These are phyloP conservation scores for Bullera alba DNA, from an alignment of 768 basidiomycete species.

Conservation along the genomic window DNA sequence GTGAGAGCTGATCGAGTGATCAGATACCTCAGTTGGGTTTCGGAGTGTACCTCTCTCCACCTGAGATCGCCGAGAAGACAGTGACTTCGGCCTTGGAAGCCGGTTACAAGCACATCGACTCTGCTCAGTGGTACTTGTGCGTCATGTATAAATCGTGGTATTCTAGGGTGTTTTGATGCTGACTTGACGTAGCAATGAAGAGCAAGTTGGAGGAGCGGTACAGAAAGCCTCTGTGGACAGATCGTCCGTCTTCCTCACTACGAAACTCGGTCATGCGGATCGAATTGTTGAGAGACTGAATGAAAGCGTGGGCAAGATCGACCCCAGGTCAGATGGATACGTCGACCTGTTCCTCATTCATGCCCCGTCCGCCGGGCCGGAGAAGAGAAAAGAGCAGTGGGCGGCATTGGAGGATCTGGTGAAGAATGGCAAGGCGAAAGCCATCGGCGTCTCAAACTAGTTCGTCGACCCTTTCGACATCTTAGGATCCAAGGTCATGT, in stretches of 20 bases:
- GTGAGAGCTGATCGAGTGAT: not conserved
- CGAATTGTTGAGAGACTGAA: slow-evolving; percentile 17
- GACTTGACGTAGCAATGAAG: slow-evolving; percentile 21
- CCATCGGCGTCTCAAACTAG: slow-evolving; percentile 44
- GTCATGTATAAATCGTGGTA: slow-evolving; percentile 1
- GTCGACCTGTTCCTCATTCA: slow-evolving; percentile 47
- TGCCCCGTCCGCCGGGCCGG: slow-evolving; percentile 43
- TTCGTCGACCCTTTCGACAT: slow-evolving; percentile 7
- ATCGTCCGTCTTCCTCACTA: slow-evolving; percentile 35
- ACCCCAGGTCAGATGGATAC: slow-evolving; percentile 25
- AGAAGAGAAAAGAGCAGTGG: slow-evolving; percentile 41
- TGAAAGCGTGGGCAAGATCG: slow-evolving; percentile 33
- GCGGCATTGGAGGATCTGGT: slow-evolving; percentile 32
- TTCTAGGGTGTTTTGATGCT: not conserved
- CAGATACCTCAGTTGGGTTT: slow-evolving; percentile 44
- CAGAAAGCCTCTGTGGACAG: slow-evolving; percentile 12
- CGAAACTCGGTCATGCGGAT: slow-evolving; percentile 37
- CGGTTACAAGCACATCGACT: slow-evolving; percentile 41
- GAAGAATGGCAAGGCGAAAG: slow-evolving; percentile 32
- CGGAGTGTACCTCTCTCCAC: slow-evolving; percentile 43
- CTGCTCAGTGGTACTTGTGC: slow-evolving; percentile 39
- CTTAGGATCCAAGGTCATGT: not conserved
- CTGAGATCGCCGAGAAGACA: slow-evolving; percentile 22
- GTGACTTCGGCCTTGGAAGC: slow-evolving; percentile 30
- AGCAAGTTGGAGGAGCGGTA: slow-evolving; percentile 31